phyloP scores from a whole-genome alignment of 2,329 filamentous ascomycete genomes.

The Rhinocladiella mackenziei region DNA sequence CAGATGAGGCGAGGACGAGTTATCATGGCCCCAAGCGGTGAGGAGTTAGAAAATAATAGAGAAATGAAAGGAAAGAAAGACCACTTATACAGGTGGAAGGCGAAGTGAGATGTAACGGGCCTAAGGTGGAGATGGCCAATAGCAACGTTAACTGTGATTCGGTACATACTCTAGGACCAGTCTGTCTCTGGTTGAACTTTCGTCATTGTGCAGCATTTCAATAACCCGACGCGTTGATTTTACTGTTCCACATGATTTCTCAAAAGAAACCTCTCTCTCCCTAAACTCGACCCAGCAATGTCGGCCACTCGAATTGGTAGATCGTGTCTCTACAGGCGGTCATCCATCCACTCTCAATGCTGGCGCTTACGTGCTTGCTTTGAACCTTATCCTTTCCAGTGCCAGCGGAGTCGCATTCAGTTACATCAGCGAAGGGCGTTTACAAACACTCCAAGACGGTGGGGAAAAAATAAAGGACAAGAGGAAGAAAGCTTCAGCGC shows the following conservation, averaged over 20 bases:
- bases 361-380: not conserved
- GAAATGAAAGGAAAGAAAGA: no score
- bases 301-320: conserved; percentile 17
- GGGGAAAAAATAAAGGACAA: conserved; percentile 39
- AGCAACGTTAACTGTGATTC: no score
- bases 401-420: conserved; percentile 1
- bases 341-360: conserved; percentile 1
- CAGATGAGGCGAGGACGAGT: not conserved
- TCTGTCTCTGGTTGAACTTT: no score
- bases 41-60: no score
- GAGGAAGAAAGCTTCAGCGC: conserved; percentile 55
- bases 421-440: conserved; percentile 30
- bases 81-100: no score
- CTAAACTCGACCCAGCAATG: no score
- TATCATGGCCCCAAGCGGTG: no score
- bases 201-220: conserved; percentile 16
- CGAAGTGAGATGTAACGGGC: no score
- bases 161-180: no score
- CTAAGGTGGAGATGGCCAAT: no score
- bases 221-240: not conserved
- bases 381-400: conserved; percentile 3
- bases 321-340: conserved; percentile 26
- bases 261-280: not conserved
- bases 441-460: conserved; percentile 40
- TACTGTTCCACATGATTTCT: not conserved